phyloP scores from a whole-genome alignment of 768 basidiomycete species.

The Suillus plorans region DNA sequence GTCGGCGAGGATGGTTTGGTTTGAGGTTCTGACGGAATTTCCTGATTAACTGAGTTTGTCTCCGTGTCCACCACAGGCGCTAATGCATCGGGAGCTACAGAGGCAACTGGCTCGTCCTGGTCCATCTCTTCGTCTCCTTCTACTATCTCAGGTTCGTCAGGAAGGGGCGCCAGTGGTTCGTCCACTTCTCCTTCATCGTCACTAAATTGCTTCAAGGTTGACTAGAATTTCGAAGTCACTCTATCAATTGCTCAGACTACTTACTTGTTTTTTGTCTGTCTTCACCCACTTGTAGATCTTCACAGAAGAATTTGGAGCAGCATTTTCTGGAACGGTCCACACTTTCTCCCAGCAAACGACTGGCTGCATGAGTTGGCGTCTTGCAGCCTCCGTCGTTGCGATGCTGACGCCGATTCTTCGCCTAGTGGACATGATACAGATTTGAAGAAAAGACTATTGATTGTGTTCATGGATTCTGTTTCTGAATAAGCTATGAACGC shows the following conservation, averaged over 20 bases:
- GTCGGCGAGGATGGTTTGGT: constrained; percentile 69
- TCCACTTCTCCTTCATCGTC: constrained; percentile 82
- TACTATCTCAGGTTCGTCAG: constrained; percentile 71
- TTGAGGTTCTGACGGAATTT: constrained; percentile 46
- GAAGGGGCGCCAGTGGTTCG: constrained; percentile 78
- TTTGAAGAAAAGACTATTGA: background rate
- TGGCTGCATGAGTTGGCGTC: constrained; percentile 85
- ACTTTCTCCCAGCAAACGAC: constrained; percentile 85
- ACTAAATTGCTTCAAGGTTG: constrained; percentile 69
- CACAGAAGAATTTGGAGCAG: constrained; percentile 54
- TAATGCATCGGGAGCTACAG: constrained; percentile 39
- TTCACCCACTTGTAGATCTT: constrained; percentile 79
- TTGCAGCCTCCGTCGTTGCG: constrained; percentile 77
- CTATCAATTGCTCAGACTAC: constrained; percentile 18
- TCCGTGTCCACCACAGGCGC: constrained; percentile 38
- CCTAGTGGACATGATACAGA: constrained; percentile 59
- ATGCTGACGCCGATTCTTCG: constrained; percentile 76
- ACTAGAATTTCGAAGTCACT: constrained; percentile 3
- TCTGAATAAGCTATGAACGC: background rate
- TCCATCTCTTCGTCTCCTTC: constrained; percentile 79
- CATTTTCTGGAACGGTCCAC: constrained; percentile 62
- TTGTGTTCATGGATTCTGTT: background rate
- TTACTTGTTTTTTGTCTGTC: constrained; percentile 75
- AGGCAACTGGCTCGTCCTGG: constrained; percentile 53
- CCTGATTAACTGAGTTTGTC: constrained; percentile 32